Conservation (phyloP, 2,329 filamentous ascomycete genomes). For the Diaporthe sp. region DNA sequence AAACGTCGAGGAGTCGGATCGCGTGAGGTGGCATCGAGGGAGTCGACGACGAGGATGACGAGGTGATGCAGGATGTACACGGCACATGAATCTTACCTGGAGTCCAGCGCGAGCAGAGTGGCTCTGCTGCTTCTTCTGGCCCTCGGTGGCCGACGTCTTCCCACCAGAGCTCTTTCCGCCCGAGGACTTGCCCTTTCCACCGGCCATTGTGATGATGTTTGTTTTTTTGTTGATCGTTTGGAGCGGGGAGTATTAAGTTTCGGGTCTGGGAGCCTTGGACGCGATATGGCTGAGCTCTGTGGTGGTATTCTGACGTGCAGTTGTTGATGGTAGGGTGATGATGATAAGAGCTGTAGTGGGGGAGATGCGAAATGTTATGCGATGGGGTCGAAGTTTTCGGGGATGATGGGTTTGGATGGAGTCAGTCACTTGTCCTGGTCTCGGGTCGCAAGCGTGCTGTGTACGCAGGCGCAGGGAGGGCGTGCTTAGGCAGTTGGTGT, state of each 20-base stretch:
- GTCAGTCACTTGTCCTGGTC: background rate
- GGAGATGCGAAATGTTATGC: slow-evolving; percentile 23
- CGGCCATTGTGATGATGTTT: slow-evolving; percentile 65
- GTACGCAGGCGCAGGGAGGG: background rate
- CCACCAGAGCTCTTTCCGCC: slow-evolving; percentile 90
- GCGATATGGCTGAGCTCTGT: background rate
- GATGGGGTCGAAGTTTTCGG: slow-evolving; percentile 31
- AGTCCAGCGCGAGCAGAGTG: slow-evolving; percentile 95
- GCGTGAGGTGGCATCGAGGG: background rate
- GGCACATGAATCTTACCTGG: slow-evolving; percentile 71
- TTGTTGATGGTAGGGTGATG: slow-evolving; percentile 18
- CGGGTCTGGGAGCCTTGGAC: background rate
- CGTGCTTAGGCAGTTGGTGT: background rate
- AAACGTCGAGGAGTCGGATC: slow-evolving; percentile 34
- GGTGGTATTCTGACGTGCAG: background rate
- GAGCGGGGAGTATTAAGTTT: background rate
- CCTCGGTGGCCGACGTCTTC: slow-evolving; percentile 74
- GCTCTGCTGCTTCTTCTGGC: slow-evolving; percentile 89
- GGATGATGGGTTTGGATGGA: slow-evolving; percentile 20
- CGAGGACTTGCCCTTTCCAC: slow-evolving; percentile 93
- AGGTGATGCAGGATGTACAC: background rate
- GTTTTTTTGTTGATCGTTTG: background rate
- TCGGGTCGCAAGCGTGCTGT: background rate
- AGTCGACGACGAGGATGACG: background rate
- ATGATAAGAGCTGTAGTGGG: slow-evolving; percentile 30